Base-by-base conservation (phyloP, 2,329 filamentous ascomycete species). In the Diaporthe ampelina region DNA sequence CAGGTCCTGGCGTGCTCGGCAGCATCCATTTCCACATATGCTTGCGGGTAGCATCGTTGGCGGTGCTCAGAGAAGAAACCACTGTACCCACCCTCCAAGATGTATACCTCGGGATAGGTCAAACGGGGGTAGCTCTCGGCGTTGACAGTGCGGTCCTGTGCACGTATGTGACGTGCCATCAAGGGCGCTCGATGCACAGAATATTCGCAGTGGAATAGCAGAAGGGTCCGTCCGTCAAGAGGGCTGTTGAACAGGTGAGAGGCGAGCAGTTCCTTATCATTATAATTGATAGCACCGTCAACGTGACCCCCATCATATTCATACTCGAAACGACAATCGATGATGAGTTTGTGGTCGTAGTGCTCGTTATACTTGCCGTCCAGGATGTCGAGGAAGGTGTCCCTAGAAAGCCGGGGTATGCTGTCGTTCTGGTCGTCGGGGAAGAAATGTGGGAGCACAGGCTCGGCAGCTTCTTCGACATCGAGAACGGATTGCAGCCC, bases 281-380 rank as follows among this genome's bases (percentile, higher is more conserved):
- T 98, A 87, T 95, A 97, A 87, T 99, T 99, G 85, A 98, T 88
- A 57, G 97, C 97, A 24, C 94, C 94, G 78, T 95, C 91, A 81
- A 99, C 98, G 83, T 99, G 97, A 45, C 97, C 97, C 73, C 97
- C 97, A 21, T 98, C 93, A 82, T 97, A 99, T 85, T 99, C 97
- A 83, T 99, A 99, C 87, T 99, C 97, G 82, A 99, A 99, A 26
- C 97, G 94, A 83, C 97, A 99, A 84, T 99, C 97, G 80, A 99
- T 93, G 80, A 99, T 89, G 83, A 97, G 90, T 82, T 94, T 92
- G 81, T 95, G 91, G 75, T 95, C 92, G 82, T 94, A 98, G 32
- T 90, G 83, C 35, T 92, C 88, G 79, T 91, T 91, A 84, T 92
- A 98, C 79, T 94, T 93, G 76, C 95, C 95, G 83, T 98, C 94